A percentile compares a stretch with the other conserved stretches of the same genome.
Conservation (phyloP, 164 flowering plant genomes). For the Vitis labrusca region DNA sequence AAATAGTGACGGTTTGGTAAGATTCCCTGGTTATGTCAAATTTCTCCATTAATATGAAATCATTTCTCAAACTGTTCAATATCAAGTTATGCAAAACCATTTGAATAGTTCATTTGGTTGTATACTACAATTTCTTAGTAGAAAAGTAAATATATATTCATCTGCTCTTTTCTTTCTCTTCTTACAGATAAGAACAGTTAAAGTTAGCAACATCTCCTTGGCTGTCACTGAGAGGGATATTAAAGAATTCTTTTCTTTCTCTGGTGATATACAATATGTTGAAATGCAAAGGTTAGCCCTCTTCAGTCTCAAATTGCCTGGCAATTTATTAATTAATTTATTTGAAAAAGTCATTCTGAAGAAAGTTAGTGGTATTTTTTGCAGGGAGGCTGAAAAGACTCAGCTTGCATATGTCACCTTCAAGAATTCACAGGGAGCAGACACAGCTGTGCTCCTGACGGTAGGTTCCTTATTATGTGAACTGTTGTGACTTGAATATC, state of each 20-base stretch:
- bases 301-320: neutral
- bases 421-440: conserved; percentile 78
- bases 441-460: conserved; percentile 65
- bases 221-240: conserved; percentile 52
- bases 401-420: conserved; percentile 78
- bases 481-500: neutral
- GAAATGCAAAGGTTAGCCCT: conserved; percentile 60
- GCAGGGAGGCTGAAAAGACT: conserved; percentile 53
- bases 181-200: conserved; percentile 62
- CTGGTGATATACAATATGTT: conserved; percentile 65
- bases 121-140: neutral
- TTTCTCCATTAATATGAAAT: neutral
- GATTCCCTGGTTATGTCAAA: too few species aligned
- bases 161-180: neutral
- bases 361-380: conserved; percentile 6
- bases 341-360: neutral
- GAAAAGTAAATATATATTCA: neutral
- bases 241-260: conserved; percentile 73
- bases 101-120: neutral
- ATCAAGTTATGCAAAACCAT: neutral
- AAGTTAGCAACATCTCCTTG: conserved; percentile 63
- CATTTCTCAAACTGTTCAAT: neutral
- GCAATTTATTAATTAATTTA: neutral
- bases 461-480: conserved; percentile 26
- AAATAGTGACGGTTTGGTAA: too few species aligned